Percentiles rank a stretch among this genome's conserved stretches.
phyloP scores from a whole-genome alignment of 306 rosid genomes.

The Medicago lupulina region DNA sequence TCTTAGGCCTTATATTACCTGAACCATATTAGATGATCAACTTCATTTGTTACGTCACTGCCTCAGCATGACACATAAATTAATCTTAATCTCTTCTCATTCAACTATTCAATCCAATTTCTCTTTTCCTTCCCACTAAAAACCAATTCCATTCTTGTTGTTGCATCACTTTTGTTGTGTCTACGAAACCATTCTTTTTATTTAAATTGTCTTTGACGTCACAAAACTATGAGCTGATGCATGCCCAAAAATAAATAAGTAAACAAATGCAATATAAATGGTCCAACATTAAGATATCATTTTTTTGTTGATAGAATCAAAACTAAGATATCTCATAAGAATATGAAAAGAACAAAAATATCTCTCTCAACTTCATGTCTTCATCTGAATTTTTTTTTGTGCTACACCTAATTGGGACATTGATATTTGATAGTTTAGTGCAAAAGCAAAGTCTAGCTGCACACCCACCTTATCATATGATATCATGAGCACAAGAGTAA shows the following conservation, averaged over 20 bases:
- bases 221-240: slow-evolving; percentile 45
- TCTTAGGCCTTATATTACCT: slow-evolving; percentile 32
- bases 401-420: slow-evolving; percentile 35
- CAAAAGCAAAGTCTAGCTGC: slow-evolving; percentile 40
- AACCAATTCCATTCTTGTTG: not conserved
- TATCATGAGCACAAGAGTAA: slow-evolving; percentile 1
- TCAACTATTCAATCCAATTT: not conserved
- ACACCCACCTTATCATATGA: slow-evolving; percentile 34
- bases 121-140: not conserved
- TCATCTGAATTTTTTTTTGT: slow-evolving; percentile 8
- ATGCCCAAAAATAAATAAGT: not conserved
- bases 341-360: slow-evolving; percentile 21
- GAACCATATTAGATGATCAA: slow-evolving; percentile 34
- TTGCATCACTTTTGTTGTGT: slow-evolving; percentile 35
- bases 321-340: slow-evolving; percentile 14
- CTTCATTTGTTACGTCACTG: slow-evolving; percentile 36
- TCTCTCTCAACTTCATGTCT: slow-evolving; percentile 1
- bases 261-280: not conserved
- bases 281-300: slow-evolving; percentile 3
- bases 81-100: slow-evolving; percentile 24
- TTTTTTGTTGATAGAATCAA: not conserved
- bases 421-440: slow-evolving; percentile 28
- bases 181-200: not conserved
- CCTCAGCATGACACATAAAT: slow-evolving; percentile 43
- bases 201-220: slow-evolving; percentile 43